These are phyloP conservation scores for Sabuloglossum arenarium DNA, from an alignment of 495 filamentous ascomycete species.

Conservation along the genomic window DNA sequence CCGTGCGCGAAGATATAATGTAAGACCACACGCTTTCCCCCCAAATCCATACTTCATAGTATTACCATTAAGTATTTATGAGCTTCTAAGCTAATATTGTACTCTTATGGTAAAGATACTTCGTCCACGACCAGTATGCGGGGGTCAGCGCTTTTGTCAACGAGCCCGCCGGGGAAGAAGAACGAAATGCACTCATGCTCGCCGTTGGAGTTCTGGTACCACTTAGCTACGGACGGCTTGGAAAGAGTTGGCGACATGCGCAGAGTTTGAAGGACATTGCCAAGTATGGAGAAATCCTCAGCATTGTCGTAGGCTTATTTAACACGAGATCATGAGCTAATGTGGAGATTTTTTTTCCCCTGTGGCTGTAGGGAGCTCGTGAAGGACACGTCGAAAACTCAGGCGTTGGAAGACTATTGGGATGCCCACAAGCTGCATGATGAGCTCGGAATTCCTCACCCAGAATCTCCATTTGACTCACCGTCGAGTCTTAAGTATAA, in stretches of 20 bases:
- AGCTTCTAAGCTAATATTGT: background rate
- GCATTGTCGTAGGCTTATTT: background rate
- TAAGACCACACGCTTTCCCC: slow-evolving; percentile 17
- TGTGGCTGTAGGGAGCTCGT: slow-evolving; percentile 24
- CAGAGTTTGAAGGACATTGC: slow-evolving; percentile 54
- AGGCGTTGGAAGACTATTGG: slow-evolving; percentile 63
- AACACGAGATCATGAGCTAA: too few species aligned
- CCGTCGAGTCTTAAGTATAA: slow-evolving; percentile 16
- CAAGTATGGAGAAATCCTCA: slow-evolving; percentile 23
- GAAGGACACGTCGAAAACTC: slow-evolving; percentile 30
- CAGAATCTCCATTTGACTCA: slow-evolving; percentile 33
- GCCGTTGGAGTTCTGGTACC: slow-evolving; percentile 79
- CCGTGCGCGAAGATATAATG: slow-evolving; percentile 72
- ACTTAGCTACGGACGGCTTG: slow-evolving; percentile 66
- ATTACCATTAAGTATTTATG: background rate
- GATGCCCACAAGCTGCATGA: slow-evolving; percentile 31
- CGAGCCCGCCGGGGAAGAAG: slow-evolving; percentile 47
- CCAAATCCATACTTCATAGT: background rate
- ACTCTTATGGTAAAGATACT: slow-evolving; percentile 34
- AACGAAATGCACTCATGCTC: slow-evolving; percentile 81
- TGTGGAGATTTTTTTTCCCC: slow-evolving; percentile 12
- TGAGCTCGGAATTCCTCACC: background rate
- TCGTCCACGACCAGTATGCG: slow-evolving; percentile 65
- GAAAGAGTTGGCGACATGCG: slow-evolving; percentile 78
- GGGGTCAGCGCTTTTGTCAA: slow-evolving; percentile 89